Evolutionary conservation across 2,329 filamentous ascomycete genomes (phyloP).

Genomic region (Beauveria scarabaeidicola): DNA sequence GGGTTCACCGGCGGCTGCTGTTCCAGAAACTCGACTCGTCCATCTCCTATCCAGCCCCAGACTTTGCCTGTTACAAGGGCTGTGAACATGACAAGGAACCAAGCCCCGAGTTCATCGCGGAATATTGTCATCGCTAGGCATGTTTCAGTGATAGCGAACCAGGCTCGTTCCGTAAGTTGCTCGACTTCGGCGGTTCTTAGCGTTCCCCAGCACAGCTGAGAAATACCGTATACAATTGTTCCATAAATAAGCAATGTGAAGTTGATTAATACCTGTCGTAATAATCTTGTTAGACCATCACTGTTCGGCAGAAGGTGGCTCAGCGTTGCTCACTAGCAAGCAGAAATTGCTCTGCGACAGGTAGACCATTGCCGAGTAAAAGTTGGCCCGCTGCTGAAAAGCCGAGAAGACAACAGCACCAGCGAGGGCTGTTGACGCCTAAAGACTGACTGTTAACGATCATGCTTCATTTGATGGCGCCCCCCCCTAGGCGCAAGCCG

Average conservation of each 20-base stretch:
- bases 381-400: slow-evolving; percentile 91
- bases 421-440: slow-evolving; percentile 79
- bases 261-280: slow-evolving; percentile 73
- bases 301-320: not conserved
- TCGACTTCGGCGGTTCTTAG: slow-evolving; percentile 92
- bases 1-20: slow-evolving; percentile 91
- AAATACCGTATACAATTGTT: slow-evolving; percentile 75
- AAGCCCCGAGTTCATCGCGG: slow-evolving; percentile 84
- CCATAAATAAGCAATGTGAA: slow-evolving; percentile 74
- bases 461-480: not conserved
- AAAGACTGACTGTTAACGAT: slow-evolving; percentile 16
- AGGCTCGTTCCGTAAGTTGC: slow-evolving; percentile 92
- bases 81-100: slow-evolving; percentile 96
- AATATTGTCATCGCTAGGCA: slow-evolving; percentile 98
- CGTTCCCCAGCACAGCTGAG: slow-evolving; percentile 81
- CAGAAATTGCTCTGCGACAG: slow-evolving; percentile 94
- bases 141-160: slow-evolving; percentile 97
- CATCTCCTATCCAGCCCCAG: slow-evolving; percentile 97
- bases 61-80: slow-evolving; percentile 87
- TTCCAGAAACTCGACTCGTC: slow-evolving; percentile 86
- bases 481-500: slow-evolving; percentile 18
- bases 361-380: slow-evolving; percentile 96
- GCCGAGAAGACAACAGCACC: slow-evolving; percentile 78
- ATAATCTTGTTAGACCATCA: not conserved
- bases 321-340: slow-evolving; percentile 59